Conservation (phyloP, 352 stramenopile species). For the Phytophthora sp. region DNA sequence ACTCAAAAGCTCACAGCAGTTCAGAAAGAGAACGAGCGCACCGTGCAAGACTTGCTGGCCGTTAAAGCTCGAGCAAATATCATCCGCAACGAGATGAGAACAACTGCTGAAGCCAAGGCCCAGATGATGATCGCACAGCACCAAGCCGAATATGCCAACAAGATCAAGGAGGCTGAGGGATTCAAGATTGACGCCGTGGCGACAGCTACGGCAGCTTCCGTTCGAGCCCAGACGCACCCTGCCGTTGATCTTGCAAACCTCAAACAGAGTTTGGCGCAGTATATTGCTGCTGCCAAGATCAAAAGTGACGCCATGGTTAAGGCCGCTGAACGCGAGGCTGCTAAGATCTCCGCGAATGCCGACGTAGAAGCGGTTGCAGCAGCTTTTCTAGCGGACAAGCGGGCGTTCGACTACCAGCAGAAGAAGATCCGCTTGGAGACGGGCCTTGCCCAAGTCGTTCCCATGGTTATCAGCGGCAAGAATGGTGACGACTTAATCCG, state of each 20-base stretch:
- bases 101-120: conserved; percentile 73
- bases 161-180: conserved; percentile 76
- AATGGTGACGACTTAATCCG: conserved; percentile 81
- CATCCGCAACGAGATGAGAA: conserved; percentile 78
- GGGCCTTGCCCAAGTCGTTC: conserved; percentile 85
- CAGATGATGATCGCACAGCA: conserved; percentile 77
- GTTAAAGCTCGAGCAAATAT: conserved; percentile 74
- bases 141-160: conserved; percentile 58
- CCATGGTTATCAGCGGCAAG: conserved; percentile 82
- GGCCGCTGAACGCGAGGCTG: too few species aligned
- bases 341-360: too few species aligned
- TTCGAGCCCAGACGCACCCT: neutral
- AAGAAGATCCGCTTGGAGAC: too few species aligned
- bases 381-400: too few species aligned
- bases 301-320: too few species aligned
- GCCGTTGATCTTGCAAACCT: too few species aligned
- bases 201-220: conserved; percentile 19
- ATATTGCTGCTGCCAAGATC: too few species aligned
- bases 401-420: too few species aligned
- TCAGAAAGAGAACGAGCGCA: conserved; percentile 81
- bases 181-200: conserved; percentile 72
- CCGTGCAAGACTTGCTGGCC: conserved; percentile 74
- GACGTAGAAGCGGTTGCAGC: too few species aligned
- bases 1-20: conserved; percentile 83
- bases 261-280: too few species aligned